Percentiles rank a stretch among this genome's conserved stretches.
These are phyloP conservation scores for Blastomyces gilchristii DNA, from an alignment of 2,329 filamentous ascomycete species.

Conservation along the genomic window DNA sequence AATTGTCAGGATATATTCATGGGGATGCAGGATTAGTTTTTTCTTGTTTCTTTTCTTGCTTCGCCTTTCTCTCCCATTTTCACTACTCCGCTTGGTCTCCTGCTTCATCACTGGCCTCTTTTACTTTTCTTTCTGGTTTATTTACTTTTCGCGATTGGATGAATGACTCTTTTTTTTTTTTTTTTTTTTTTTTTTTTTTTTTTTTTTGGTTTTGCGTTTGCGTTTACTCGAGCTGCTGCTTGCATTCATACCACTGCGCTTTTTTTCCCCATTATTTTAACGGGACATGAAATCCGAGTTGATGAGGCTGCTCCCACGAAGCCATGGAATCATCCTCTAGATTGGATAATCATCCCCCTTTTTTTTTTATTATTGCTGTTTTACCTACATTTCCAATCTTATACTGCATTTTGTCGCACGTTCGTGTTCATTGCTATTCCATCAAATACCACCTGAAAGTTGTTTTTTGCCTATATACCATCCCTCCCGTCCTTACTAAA, in stretches of 20 bases:
- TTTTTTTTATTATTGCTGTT: neutral
- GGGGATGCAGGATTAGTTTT: constrained; percentile 26
- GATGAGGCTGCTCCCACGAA: neutral
- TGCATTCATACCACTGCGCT: neutral
- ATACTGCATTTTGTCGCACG: neutral
- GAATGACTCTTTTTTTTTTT: neutral
- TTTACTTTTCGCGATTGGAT: neutral
- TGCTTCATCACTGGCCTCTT: neutral
- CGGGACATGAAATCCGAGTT: neutral
- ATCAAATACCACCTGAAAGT: neutral
- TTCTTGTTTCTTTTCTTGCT: neutral
- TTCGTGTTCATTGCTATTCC: neutral
- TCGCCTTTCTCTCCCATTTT: neutral
- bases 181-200: neutral
- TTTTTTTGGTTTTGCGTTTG: neutral
- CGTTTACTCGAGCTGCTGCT: neutral
- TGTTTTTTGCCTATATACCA: neutral
- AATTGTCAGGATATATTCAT: constrained; percentile 73
- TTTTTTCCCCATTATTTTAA: neutral
- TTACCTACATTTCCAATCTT: neutral
- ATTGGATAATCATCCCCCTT: neutral
- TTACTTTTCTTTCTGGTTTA: neutral
- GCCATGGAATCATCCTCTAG: neutral
- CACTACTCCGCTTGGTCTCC: neutral
- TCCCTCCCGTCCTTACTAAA: neutral